Base-by-base conservation (phyloP, 2,329 filamentous ascomycete genomes). In the Fusarium austroafricanum region DNA sequence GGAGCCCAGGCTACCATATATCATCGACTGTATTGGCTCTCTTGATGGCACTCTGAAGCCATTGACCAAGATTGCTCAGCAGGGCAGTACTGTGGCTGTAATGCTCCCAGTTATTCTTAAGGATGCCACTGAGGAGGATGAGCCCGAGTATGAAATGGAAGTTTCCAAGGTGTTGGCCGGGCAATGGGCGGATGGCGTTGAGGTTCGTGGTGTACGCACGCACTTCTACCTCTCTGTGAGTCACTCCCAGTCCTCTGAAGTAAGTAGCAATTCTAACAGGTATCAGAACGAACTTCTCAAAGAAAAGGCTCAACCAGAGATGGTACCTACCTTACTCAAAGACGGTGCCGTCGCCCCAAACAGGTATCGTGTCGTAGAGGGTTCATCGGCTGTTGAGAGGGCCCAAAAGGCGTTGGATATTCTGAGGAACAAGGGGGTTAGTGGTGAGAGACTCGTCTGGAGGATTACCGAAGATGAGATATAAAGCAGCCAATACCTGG, bases 71-170 rank as follows among this genome's bases (percentile, higher is more conserved):
- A 77, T 90, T 23, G 86, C 84, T 0, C 76, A 80, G 59, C 73
- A 53, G 2, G 85, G 85, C 0, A 76, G 80, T 6, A 85, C 76
- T 23, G 85, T 90, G 0, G 88, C 87, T 0, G 76, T 89, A 17
- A 82, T 90, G 76, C 75, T 91, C 8, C 88, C 88, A 0, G 83
- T 90, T 17, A 86, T 90, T 57, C 67, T 88, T 43, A 81, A 76
- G 42, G 84, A 89, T 62, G 82, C 87, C 0, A 82, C 78, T 0
- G 79, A 82, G 6, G 78, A 77, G 1, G 76, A 81, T 18, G 78
- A 75, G 59, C 87, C 87, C 0, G 79, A 83, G 63, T 89, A 87
- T 55, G 79, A 80, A 35, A 86, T 87, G 84, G 84, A 87, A 49
- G 82, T 82, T 2, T 44, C 67, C n/a, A 76, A 76, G 10, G 78